These are phyloP conservation scores for Fraxinus paxiana DNA, from an alignment of 305 asterid species.

Conservation along the genomic window DNA sequence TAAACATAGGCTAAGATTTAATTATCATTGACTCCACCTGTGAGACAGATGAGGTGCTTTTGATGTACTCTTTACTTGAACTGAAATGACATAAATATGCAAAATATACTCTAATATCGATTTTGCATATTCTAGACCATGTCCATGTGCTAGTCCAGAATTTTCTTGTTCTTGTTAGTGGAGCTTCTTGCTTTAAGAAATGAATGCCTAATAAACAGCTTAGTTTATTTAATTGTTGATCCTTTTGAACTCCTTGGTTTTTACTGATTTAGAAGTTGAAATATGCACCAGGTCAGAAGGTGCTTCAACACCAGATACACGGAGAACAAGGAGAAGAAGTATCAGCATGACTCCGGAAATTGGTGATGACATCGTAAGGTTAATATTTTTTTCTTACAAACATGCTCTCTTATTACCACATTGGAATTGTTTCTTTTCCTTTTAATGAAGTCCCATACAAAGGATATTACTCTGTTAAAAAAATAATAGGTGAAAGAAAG, in stretches of 20 bases:
- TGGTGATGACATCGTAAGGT: slow-evolving; percentile 98
- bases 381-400: slow-evolving; percentile 31
- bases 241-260: slow-evolving; percentile 16
- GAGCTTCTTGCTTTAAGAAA: neutral
- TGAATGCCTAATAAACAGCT: neutral
- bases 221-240: neutral
- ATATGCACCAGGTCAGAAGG: slow-evolving; percentile 79
- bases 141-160: neutral
- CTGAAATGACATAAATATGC: neutral
- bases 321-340: slow-evolving; percentile 86
- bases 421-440: neutral
- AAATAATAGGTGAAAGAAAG: neutral
- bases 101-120: neutral
- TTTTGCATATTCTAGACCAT: neutral
- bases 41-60: neutral
- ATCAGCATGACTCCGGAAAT: slow-evolving; percentile 95
- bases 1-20: neutral
- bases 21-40: neutral
- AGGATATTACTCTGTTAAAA: neutral
- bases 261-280: slow-evolving; percentile 3
- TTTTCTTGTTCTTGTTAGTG: neutral
- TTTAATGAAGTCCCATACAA: neutral
- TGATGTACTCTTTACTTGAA: neutral
- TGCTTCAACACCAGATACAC: slow-evolving; percentile 63
- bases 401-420: slow-evolving; percentile 13